Evolutionary conservation across 148 eudicot species (phyloP).

Genomic region (Rhododendron mucronatum): DNA sequence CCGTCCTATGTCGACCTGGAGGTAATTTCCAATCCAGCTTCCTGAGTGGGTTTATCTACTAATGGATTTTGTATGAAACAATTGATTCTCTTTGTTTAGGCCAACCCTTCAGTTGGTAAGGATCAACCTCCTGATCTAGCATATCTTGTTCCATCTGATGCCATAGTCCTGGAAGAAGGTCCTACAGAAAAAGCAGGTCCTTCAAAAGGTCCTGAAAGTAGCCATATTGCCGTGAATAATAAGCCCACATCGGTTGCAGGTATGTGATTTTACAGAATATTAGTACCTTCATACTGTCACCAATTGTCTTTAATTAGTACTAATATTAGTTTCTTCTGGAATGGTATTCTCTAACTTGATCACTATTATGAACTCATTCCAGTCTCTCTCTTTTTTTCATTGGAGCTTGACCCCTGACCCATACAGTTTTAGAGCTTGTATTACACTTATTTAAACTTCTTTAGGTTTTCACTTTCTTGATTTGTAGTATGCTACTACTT

Average conservation of each 20-base stretch:
- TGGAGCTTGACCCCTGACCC: not conserved
- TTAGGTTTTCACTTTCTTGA: not conserved
- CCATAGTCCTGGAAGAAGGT: slow-evolving; percentile 33
- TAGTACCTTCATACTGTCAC: not conserved
- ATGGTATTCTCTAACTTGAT: not conserved
- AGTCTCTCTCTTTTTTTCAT: not conserved
- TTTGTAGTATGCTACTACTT: not conserved
- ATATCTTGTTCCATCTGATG: slow-evolving; percentile 68
- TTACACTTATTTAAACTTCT: not conserved
- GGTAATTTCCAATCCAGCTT: slow-evolving; percentile 33
- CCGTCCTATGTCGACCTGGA: slow-evolving; percentile 81
- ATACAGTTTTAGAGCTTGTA: not conserved
- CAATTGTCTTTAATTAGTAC: not conserved
- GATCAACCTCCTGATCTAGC: slow-evolving; percentile 99
- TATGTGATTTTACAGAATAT: slow-evolving; percentile 12
- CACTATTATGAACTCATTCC: not conserved
- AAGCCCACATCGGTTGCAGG: slow-evolving; percentile 38
- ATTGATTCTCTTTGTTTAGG: slow-evolving; percentile 30
- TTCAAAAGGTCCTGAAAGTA: slow-evolving; percentile 27
- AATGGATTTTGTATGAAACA: not conserved
- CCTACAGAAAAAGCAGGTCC: slow-evolving; percentile 36
- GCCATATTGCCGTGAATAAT: slow-evolving; percentile 18
- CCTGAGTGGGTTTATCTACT: not conserved
- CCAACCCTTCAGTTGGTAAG: slow-evolving; percentile 81
- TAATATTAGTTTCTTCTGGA: not conserved